Percentiles rank a stretch among this genome's conserved stretches.
phyloP scores from a whole-genome alignment of 106 monocot genomes.

The Posidonia australis region DNA sequence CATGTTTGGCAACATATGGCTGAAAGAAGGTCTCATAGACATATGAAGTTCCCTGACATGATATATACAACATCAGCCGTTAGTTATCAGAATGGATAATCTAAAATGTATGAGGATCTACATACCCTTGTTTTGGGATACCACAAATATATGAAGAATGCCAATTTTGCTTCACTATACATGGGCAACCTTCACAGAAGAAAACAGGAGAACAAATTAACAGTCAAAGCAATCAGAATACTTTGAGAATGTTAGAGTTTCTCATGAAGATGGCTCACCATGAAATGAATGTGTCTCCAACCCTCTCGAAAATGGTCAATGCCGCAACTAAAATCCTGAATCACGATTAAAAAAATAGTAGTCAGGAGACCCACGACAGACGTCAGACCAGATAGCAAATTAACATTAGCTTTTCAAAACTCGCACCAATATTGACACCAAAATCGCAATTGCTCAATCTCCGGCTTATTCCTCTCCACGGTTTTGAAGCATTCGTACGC shows the following conservation, averaged over 20 bases:
- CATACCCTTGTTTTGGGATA: slow-evolving; percentile 82
- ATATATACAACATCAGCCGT: not conserved
- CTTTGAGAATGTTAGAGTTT: not conserved
- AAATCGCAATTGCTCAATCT: slow-evolving; percentile 60
- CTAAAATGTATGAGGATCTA: not conserved
- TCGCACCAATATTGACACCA: slow-evolving; percentile 80
- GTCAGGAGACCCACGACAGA: not conserved
- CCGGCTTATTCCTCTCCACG: slow-evolving; percentile 67
- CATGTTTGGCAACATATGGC: slow-evolving; percentile 69
- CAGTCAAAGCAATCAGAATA: not conserved
- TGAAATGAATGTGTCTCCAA: slow-evolving; percentile 21
- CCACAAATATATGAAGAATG: slow-evolving; percentile 87
- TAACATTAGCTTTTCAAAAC: not conserved
- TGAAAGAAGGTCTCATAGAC: slow-evolving; percentile 72
- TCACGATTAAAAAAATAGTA: slow-evolving; percentile 2
- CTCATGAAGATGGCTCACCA: slow-evolving; percentile 6
- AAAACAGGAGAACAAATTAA: not conserved
- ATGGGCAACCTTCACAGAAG: slow-evolving; percentile 59
- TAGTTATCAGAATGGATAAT: not conserved
- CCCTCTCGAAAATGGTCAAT: slow-evolving; percentile 18
- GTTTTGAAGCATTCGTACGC: slow-evolving; percentile 75
- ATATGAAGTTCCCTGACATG: slow-evolving; percentile 57
- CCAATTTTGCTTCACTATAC: slow-evolving; percentile 87
- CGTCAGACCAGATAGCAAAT: not conserved
- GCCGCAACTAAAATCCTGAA: slow-evolving; percentile 22